Evolutionary conservation across 148 eudicot genomes (phyloP).

Genomic region (Amaranthus cruentus): DNA sequence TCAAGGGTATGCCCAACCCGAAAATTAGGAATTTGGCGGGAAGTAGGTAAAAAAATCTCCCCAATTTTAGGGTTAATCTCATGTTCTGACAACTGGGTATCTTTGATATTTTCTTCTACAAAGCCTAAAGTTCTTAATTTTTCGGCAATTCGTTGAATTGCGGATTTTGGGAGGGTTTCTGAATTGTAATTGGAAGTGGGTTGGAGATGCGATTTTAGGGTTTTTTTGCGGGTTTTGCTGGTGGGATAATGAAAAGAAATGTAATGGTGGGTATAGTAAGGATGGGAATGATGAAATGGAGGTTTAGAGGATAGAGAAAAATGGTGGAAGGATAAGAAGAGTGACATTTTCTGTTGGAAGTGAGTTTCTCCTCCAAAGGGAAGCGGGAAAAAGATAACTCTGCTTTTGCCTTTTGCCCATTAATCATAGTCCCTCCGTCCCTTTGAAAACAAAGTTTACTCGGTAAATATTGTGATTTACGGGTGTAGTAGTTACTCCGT

Average conservation of each 20-base stretch:
- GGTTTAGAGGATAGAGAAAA: slow-evolving; percentile 19
- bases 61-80: slow-evolving; percentile 28
- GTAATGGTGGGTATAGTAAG: slow-evolving; percentile 3
- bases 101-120: slow-evolving; percentile 35
- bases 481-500: too few species aligned
- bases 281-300: slow-evolving; percentile 4
- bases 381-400: slow-evolving; percentile 12
- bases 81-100: slow-evolving; percentile 4
- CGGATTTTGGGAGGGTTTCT: slow-evolving; percentile 54
- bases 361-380: not conserved
- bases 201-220: slow-evolving; percentile 25
- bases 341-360: slow-evolving; percentile 20
- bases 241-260: slow-evolving; percentile 13
- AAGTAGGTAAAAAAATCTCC: slow-evolving; percentile 67
- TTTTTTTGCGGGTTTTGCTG: slow-evolving; percentile 21
- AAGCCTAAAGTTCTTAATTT: slow-evolving; percentile 83
- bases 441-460: too few species aligned
- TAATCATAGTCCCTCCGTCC: too few species aligned
- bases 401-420: too few species aligned
- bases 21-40: slow-evolving; percentile 47
- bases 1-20: slow-evolving; percentile 93
- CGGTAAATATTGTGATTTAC: too few species aligned
- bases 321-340: slow-evolving; percentile 16
- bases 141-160: slow-evolving; percentile 86
- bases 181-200: slow-evolving; percentile 17